phyloP scores from a whole-genome alignment of 2,329 filamentous ascomycete genomes.

The Colletotrichum paranaense region DNA sequence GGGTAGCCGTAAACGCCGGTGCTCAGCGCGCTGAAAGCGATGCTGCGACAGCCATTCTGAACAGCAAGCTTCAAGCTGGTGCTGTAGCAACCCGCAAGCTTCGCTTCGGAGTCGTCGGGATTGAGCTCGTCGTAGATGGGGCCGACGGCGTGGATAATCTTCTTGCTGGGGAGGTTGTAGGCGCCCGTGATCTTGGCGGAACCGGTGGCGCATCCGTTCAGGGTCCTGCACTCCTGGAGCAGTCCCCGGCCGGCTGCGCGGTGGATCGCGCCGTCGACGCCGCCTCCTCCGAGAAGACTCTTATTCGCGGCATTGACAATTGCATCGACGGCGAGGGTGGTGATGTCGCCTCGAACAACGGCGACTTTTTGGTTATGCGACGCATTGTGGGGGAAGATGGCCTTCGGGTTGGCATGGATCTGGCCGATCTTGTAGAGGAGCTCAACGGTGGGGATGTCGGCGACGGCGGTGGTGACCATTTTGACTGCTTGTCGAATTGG shows the following conservation, averaged over 20 bases:
- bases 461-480: constrained; percentile 55
- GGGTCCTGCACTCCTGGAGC: constrained; percentile 74
- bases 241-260: constrained; percentile 79
- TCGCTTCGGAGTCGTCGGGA: constrained; percentile 53
- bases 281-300: constrained; percentile 85
- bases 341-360: constrained; percentile 83
- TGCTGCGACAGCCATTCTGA: constrained; percentile 70
- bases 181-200: constrained; percentile 84
- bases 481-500: constrained; percentile 36
- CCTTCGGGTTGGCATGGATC: constrained; percentile 48
- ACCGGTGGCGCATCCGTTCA: constrained; percentile 81
- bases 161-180: constrained; percentile 79
- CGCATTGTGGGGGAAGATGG: constrained; percentile 53
- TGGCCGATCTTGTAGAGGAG: constrained; percentile 72
- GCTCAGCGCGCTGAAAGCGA: constrained; percentile 88
- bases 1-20: constrained; percentile 94
- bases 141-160: constrained; percentile 92
- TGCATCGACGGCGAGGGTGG: constrained; percentile 78
- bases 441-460: constrained; percentile 71
- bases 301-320: constrained; percentile 95
- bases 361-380: constrained; percentile 74
- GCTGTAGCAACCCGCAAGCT: constrained; percentile 74
- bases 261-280: constrained; percentile 91
- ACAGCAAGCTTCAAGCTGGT: constrained; percentile 79
- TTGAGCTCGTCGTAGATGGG: constrained; percentile 73